These are phyloP conservation scores for Aspergillus heteromorphus DNA, from an alignment of 495 filamentous ascomycete species.

Conservation along the genomic window DNA sequence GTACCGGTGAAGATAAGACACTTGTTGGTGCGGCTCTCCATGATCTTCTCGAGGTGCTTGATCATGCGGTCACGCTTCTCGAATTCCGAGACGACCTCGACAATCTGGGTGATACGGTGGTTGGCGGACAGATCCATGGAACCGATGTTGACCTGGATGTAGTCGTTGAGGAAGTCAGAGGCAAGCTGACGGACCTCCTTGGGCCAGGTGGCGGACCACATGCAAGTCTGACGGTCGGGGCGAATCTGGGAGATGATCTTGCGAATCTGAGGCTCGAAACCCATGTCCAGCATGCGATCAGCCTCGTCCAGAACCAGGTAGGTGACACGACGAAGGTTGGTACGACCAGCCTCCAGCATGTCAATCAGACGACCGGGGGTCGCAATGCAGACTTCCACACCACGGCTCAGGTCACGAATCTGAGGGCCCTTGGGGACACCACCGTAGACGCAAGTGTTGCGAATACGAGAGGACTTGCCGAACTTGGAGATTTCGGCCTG, in stretches of 20 bases:
- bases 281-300: conserved; percentile 99
- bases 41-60: conserved; percentile 97
- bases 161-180: conserved; percentile 90
- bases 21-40: conserved; percentile 94
- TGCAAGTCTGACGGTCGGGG: conserved; percentile 97
- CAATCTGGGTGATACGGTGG: conserved; percentile 95
- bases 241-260: conserved; percentile 98
- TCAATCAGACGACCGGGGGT: conserved; percentile 97
- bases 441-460: conserved; percentile 98
- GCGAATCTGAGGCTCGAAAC: conserved; percentile 99
- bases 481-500: conserved; percentile 99
- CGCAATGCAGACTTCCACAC: conserved; percentile 96
- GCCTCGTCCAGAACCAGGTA: conserved; percentile 98
- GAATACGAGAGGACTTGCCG: conserved; percentile 94
- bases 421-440: conserved; percentile 96
- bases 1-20: conserved; percentile 94
- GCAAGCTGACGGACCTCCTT: conserved; percentile 97
- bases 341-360: conserved; percentile 96
- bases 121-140: conserved; percentile 96
- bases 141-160: conserved; percentile 99
- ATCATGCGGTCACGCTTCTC: conserved; percentile 98
- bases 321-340: conserved; percentile 95
- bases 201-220: conserved; percentile 99
- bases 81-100: conserved; percentile 90
- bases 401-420: conserved; percentile 87